Evolutionary conservation across 2,329 filamentous ascomycete species (phyloP).

Genomic region (Alternaria postmessia): DNA sequence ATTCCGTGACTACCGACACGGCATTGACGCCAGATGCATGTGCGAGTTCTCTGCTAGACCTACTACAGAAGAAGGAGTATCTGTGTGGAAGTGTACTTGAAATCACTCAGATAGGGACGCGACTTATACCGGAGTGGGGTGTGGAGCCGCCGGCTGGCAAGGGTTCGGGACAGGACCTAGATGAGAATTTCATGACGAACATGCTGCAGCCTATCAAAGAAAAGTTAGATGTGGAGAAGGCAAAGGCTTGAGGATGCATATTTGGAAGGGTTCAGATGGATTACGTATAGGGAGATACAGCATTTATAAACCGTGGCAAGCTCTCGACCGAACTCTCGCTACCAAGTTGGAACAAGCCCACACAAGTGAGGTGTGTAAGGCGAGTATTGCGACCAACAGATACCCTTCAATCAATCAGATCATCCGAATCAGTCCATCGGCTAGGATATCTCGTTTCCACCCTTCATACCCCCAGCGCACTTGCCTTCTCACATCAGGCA

Average conservation of each 20-base stretch:
- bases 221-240: slow-evolving; percentile 26
- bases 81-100: slow-evolving; percentile 38
- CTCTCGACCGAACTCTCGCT: neutral
- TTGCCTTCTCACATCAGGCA: neutral
- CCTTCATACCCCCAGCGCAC: neutral
- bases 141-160: slow-evolving; percentile 28
- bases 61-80: slow-evolving; percentile 42
- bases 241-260: slow-evolving; percentile 17
- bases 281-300: neutral
- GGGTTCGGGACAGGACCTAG: slow-evolving; percentile 32
- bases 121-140: slow-evolving; percentile 41
- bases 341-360: neutral
- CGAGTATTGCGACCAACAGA: neutral
- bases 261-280: neutral
- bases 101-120: slow-evolving; percentile 26
- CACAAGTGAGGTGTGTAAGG: neutral
- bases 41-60: slow-evolving; percentile 29
- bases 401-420: neutral
- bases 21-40: slow-evolving; percentile 33
- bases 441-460: too few species aligned
- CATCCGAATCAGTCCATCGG: too few species aligned
- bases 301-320: neutral
- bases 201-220: slow-evolving; percentile 34
- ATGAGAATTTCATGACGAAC: slow-evolving; percentile 22
- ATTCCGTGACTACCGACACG: slow-evolving; percentile 18